Conservation (phyloP, 2,329 filamentous ascomycete genomes). For the Arthrobotrys sinensis region DNA sequence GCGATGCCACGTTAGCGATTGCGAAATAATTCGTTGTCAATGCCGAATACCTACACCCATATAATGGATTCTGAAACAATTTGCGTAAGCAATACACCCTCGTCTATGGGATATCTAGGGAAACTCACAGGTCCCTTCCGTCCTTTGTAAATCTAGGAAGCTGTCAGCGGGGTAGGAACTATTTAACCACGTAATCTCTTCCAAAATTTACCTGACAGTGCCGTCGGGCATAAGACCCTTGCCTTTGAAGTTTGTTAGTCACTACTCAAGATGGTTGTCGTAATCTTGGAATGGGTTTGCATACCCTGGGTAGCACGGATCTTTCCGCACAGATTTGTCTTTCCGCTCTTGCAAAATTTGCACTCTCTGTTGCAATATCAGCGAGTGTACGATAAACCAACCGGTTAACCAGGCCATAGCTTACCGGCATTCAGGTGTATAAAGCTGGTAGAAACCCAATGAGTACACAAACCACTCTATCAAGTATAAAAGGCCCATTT, state of each 20-base stretch:
- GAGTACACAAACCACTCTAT: neutral
- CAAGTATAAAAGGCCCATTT: neutral
- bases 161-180: neutral
- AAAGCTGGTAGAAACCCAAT: slow-evolving; percentile 29
- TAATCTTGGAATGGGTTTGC: neutral
- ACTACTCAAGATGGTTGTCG: neutral
- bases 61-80: slow-evolving; percentile 83
- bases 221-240: slow-evolving; percentile 94
- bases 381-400: neutral
- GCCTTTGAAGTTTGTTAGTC: slow-evolving; percentile 30
- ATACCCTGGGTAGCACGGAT: slow-evolving; percentile 74
- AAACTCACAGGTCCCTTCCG: slow-evolving; percentile 48
- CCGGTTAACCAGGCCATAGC: neutral
- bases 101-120: neutral
- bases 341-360: slow-evolving; percentile 99
- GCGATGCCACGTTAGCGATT: neutral
- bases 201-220: slow-evolving; percentile 76
- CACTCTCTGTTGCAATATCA: slow-evolving; percentile 81
- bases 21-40: neutral
- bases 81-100: slow-evolving; percentile 71
- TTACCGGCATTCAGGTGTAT: slow-evolving; percentile 51
- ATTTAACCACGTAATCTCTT: neutral
- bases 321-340: slow-evolving; percentile 96
- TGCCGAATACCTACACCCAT: slow-evolving; percentile 76
- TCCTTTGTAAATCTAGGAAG: slow-evolving; percentile 31